Percentiles rank a stretch among this genome's conserved stretches.
Conservation (phyloP, 345 rosid genomes). For the Anacardium occidentale region DNA sequence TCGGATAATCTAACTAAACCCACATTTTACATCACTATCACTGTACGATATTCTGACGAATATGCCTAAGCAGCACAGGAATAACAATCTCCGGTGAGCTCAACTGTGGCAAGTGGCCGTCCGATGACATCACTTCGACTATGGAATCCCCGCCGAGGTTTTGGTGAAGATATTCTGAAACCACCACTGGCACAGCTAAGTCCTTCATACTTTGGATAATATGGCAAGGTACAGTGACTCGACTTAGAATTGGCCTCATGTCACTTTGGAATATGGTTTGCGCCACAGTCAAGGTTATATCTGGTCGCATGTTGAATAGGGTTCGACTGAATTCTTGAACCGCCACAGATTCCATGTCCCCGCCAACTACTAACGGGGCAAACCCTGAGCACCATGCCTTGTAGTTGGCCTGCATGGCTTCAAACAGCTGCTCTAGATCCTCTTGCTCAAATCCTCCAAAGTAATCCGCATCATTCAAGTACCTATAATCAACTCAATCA, state of each 20-base stretch:
- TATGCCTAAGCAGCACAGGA: constrained; percentile 75
- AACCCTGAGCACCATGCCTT: constrained; percentile 91
- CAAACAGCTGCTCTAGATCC: constrained; percentile 71
- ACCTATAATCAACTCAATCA: constrained; percentile 30
- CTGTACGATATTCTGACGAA: constrained; percentile 50
- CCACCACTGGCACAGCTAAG: constrained; percentile 79
- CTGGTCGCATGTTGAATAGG: constrained; percentile 92
- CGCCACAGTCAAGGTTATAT: constrained; percentile 71
- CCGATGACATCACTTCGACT: constrained; percentile 75
- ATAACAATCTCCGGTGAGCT: constrained; percentile 83
- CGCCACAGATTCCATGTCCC: constrained; percentile 84
- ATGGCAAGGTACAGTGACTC: constrained; percentile 78
- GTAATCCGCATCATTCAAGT: constrained; percentile 71
- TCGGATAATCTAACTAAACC: too few species aligned
- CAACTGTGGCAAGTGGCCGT: constrained; percentile 93
- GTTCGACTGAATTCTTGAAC: constrained; percentile 95
- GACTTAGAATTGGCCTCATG: constrained; percentile 53
- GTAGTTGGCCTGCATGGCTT: constrained; percentile 72
- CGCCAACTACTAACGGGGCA: constrained; percentile 81
- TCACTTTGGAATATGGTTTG: constrained; percentile 80
- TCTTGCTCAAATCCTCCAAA: constrained; percentile 87
- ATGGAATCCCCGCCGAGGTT: constrained; percentile 65
- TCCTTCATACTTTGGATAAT: constrained; percentile 80
- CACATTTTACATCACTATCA: neutral
- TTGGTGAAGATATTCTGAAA: constrained; percentile 73